Conservation (phyloP, 371 early-diverging fungal genomes). For the Mortierella sp. region DNA sequence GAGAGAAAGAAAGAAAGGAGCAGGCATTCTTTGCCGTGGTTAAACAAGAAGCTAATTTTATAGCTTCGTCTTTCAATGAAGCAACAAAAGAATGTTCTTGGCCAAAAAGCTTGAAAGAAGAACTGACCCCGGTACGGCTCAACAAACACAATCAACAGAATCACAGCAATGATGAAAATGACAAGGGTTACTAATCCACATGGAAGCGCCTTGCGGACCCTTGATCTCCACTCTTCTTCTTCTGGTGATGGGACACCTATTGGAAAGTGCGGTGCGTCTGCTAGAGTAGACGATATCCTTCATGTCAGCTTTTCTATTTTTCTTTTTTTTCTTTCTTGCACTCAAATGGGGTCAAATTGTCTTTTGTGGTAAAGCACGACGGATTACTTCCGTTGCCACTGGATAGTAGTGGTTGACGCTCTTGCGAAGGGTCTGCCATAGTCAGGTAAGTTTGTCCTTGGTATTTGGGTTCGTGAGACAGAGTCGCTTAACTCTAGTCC, state of each 20-base stretch:
- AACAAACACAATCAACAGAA: slow-evolving; percentile 27
- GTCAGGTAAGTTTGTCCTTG: no score
- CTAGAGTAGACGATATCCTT: background rate
- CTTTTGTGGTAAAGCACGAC: background rate
- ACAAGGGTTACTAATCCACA: slow-evolving; percentile 28
- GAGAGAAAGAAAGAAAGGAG: no score
- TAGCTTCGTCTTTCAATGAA: no score
- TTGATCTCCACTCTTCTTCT: background rate
- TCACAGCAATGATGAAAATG: slow-evolving; percentile 25
- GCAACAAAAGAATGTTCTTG: no score
- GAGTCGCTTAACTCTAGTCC: no score
- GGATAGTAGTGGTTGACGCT: slow-evolving; percentile 27
- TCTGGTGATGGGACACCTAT: background rate
- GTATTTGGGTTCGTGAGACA: no score
- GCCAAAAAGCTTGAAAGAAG: no score
- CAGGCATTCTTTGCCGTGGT: no score
- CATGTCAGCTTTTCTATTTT: background rate
- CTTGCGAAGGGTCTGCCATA: slow-evolving; percentile 24
- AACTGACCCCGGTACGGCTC: slow-evolving; percentile 33
- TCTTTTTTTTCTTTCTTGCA: no score
- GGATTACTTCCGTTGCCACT: slow-evolving; percentile 7
- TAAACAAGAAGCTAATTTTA: no score
- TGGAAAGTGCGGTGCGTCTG: background rate
- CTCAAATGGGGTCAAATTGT: background rate
- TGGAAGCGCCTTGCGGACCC: slow-evolving; percentile 8